A percentile compares a stretch with the other conserved stretches of the same genome.
Evolutionary conservation across 164 flowering plant genomes (phyloP).

Genomic region (Umbellularia californica): DNA sequence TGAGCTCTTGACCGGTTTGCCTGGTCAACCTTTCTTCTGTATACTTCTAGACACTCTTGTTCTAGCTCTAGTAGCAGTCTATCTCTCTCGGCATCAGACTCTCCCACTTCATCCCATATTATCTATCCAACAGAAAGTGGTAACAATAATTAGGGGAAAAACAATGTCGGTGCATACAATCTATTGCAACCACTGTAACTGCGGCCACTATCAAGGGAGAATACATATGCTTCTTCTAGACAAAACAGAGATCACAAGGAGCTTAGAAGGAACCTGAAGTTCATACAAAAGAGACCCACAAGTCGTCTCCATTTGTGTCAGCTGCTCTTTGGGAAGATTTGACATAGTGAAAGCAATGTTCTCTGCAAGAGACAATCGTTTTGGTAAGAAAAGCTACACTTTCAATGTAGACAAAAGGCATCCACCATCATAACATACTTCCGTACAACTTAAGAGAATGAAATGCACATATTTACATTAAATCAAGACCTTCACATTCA

Average conservation of each 20-base stretch:
- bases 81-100: constrained; percentile 56
- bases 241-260: background rate
- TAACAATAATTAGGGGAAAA: background rate
- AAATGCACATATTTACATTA: no score
- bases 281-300: constrained; percentile 57
- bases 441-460: no score
- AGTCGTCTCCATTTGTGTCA: constrained; percentile 43
- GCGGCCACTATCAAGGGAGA: background rate
- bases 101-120: constrained; percentile 93
- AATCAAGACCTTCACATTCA: no score
- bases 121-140: constrained; percentile 26
- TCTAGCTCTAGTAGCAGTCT: constrained; percentile 58
- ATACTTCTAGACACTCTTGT: constrained; percentile 67
- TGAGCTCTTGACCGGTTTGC: constrained; percentile 52
- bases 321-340: constrained; percentile 20
- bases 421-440: no score
- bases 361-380: constrained; percentile 11
- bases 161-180: background rate
- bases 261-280: constrained; percentile 46
- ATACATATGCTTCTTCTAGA: background rate
- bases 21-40: constrained; percentile 62
- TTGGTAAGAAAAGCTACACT: background rate
- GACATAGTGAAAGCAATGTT: constrained; percentile 24
- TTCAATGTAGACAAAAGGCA: no score
- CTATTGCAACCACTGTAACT: background rate